Percentiles rank a stretch among this genome's conserved stretches.
phyloP scores from a whole-genome alignment of 2,329 filamentous ascomycete species.

The Penicillium sp. region DNA sequence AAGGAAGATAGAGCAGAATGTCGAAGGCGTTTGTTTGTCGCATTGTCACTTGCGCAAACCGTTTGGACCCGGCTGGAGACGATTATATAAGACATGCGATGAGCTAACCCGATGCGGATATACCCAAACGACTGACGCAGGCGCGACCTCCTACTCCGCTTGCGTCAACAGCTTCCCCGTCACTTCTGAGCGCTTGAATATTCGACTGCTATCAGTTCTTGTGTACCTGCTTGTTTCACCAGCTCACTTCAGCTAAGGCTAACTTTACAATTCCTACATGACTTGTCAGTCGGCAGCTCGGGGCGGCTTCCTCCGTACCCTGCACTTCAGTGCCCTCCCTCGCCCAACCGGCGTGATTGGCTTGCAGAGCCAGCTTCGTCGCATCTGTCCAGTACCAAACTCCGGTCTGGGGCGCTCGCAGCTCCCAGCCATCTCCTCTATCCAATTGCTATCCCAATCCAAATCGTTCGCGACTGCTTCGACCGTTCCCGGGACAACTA shows the following conservation, averaged over 20 bases:
- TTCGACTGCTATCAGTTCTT: background rate
- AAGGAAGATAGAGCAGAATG: background rate
- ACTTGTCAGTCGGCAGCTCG: constrained; percentile 33
- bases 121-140: constrained; percentile 27
- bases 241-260: background rate
- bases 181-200: background rate
- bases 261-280: constrained; percentile 24
- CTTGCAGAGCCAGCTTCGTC: constrained; percentile 29
- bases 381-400: constrained; percentile 25
- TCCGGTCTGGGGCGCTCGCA: constrained; percentile 14
- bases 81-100: background rate
- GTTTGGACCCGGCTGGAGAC: background rate
- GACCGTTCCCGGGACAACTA: constrained; percentile 27
- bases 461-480: constrained; percentile 26
- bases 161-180: constrained; percentile 27
- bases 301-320: constrained; percentile 31
- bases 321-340: constrained; percentile 27
- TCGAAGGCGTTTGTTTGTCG: background rate
- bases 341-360: constrained; percentile 29
- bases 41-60: constrained; percentile 1
- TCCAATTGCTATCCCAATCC: constrained; percentile 15
- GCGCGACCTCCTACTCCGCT: constrained; percentile 30
- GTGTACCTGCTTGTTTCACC: no score
- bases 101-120: constrained; percentile 23
- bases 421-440: constrained; percentile 11